These are phyloP conservation scores for Penicillium corylophilum DNA, from an alignment of 2,329 filamentous ascomycete species.

Conservation along the genomic window DNA sequence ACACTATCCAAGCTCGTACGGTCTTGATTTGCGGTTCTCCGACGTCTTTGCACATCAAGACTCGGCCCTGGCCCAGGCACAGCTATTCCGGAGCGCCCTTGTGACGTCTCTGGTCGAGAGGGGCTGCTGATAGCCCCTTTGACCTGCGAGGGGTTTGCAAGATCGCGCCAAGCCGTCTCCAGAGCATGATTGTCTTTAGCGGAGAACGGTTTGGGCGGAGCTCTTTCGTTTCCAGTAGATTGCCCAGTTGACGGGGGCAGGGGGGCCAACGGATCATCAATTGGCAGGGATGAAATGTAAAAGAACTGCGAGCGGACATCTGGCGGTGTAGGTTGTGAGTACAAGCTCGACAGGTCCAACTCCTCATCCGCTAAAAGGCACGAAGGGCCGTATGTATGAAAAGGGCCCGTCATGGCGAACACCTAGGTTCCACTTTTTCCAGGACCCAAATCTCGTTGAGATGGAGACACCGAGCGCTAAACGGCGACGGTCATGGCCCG, in stretches of 20 bases:
- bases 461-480: slow-evolving; percentile 10
- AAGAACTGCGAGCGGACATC: slow-evolving; percentile 72
- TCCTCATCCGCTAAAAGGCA: slow-evolving; percentile 51
- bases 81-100: slow-evolving; percentile 20
- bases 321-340: slow-evolving; percentile 53
- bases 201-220: slow-evolving; percentile 74
- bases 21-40: slow-evolving; percentile 13
- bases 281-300: slow-evolving; percentile 76
- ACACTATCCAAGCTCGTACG: slow-evolving; percentile 17
- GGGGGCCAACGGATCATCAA: slow-evolving; percentile 84
- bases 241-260: slow-evolving; percentile 53
- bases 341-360: slow-evolving; percentile 33
- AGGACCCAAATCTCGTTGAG: slow-evolving; percentile 8
- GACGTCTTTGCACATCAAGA: slow-evolving; percentile 8
- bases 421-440: slow-evolving; percentile 14
- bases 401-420: slow-evolving; percentile 39
- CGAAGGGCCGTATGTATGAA: slow-evolving; percentile 61
- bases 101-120: slow-evolving; percentile 9
- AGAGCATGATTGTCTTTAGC: slow-evolving; percentile 74
- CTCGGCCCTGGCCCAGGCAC: slow-evolving; percentile 24
- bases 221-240: slow-evolving; percentile 52
- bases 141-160: slow-evolving; percentile 39
- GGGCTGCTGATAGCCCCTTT: slow-evolving; percentile 5
- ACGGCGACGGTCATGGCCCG: slow-evolving; percentile 11
- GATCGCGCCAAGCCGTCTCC: slow-evolving; percentile 71